Conservation (phyloP, 139 green algal genomes). For the Spirogloea muscicola region DNA sequence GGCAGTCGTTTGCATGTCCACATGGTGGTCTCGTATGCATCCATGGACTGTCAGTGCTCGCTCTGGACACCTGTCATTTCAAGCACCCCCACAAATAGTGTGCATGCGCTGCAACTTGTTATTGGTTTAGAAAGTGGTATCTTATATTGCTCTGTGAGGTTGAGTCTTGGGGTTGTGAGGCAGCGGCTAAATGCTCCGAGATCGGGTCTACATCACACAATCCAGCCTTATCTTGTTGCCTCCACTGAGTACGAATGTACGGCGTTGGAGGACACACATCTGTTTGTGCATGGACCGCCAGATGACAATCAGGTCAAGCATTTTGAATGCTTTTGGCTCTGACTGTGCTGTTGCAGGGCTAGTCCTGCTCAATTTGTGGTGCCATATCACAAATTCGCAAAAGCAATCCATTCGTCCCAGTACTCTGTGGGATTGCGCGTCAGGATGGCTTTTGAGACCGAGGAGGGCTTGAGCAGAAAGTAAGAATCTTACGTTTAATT, state of each 20-base stretch:
- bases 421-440: neutral
- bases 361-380: conserved; percentile 5
- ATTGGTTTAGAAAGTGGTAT: neutral
- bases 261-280: neutral
- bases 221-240: neutral
- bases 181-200: neutral
- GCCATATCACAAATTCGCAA: neutral
- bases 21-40: neutral
- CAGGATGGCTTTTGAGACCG: conserved; percentile 38
- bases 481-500: too few species aligned
- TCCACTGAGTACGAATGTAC: neutral
- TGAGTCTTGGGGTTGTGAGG: neutral
- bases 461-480: too few species aligned
- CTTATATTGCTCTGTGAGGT: neutral
- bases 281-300: too few species aligned
- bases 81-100: too few species aligned
- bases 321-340: neutral
- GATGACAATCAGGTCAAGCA: too few species aligned
- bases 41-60: neutral
- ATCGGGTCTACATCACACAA: conserved; percentile 1
- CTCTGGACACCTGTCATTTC: neutral
- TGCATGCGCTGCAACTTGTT: neutral
- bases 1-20: neutral
- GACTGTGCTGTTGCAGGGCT: neutral
- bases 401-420: neutral